phyloP scores from a whole-genome alignment of 495 filamentous ascomycete species.

The Podospora pseudocomata region DNA sequence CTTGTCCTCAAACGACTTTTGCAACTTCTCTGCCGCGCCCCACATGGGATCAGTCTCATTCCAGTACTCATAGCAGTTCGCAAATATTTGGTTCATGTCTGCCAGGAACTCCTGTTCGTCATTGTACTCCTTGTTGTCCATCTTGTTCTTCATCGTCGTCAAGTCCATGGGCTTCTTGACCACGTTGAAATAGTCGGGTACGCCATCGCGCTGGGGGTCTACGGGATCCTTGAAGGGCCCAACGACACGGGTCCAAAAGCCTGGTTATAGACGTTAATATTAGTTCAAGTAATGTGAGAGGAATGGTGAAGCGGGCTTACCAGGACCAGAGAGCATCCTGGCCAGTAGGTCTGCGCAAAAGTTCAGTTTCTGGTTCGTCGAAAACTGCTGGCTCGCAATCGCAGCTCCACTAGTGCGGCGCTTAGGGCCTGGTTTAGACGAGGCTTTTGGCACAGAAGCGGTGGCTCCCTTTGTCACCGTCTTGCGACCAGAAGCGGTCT shows the following conservation, averaged over 20 bases:
- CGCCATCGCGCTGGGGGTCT: constrained; percentile 41
- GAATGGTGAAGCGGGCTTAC: constrained; percentile 27
- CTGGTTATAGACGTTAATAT: constrained; percentile 19
- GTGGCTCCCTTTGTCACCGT: constrained; percentile 23
- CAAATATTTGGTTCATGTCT: constrained; percentile 50
- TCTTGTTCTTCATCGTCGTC: constrained; percentile 47
- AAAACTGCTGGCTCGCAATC: constrained; percentile 28
- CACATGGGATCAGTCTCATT: constrained; percentile 42
- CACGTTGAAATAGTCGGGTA: constrained; percentile 48
- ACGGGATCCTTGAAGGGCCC: constrained; percentile 50
- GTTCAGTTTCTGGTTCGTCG: constrained; percentile 44
- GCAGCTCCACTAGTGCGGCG: constrained; percentile 27
- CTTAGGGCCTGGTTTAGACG: constrained; percentile 30
- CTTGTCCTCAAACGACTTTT: constrained; percentile 52
- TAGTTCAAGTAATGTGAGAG: neutral
- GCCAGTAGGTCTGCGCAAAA: constrained; percentile 50
- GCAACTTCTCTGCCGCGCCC: constrained; percentile 42
- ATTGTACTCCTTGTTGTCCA: constrained; percentile 41
- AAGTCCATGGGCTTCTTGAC: constrained; percentile 49
- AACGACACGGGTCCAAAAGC: constrained; percentile 57
- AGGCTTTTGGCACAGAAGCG: constrained; percentile 16
- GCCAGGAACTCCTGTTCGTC: constrained; percentile 42
- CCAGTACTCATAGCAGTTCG: constrained; percentile 50
- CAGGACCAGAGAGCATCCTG: constrained; percentile 54
- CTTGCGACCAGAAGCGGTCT: constrained; percentile 19